Evolutionary conservation across 352 stramenopile genomes (phyloP).

Genomic region (Globisporangium perplexum): DNA sequence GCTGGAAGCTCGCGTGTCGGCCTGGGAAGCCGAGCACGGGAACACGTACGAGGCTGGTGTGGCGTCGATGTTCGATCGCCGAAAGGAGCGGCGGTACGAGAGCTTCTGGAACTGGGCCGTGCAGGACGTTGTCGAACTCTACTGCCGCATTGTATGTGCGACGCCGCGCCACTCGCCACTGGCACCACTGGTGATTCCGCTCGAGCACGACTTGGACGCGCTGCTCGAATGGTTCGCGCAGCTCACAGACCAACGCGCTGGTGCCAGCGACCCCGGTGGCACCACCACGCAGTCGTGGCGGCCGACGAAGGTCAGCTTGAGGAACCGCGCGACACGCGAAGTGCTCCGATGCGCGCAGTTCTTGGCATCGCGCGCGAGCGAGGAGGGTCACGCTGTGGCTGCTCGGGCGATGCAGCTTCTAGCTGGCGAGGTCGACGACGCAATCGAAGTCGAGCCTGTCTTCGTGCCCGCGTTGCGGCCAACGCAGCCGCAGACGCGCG

Average conservation of each 20-base stretch:
- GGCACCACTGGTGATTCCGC: slow-evolving; percentile 16
- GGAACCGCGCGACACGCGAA: slow-evolving; percentile 67
- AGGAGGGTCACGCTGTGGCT: slow-evolving; percentile 36
- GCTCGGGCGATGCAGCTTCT: slow-evolving; percentile 51
- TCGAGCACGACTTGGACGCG: slow-evolving; percentile 37
- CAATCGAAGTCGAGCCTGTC: slow-evolving; percentile 47
- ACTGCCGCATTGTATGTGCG: slow-evolving; percentile 36
- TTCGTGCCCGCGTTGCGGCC: slow-evolving; percentile 53
- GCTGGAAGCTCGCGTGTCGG: slow-evolving; percentile 40
- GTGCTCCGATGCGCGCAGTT: slow-evolving; percentile 47
- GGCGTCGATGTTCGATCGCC: slow-evolving; percentile 51
- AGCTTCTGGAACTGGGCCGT: slow-evolving; percentile 82
- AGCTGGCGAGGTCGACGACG: slow-evolving; percentile 52
- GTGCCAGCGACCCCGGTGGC: slow-evolving; percentile 28
- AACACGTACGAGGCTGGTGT: slow-evolving; percentile 55
- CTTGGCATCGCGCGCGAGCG: slow-evolving; percentile 36
- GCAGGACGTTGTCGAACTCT: slow-evolving; percentile 62
- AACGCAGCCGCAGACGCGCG: slow-evolving; percentile 39
- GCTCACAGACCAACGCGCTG: slow-evolving; percentile 26
- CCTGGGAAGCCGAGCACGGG: slow-evolving; percentile 53
- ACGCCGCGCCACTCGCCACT: slow-evolving; percentile 13
- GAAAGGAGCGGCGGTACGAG: slow-evolving; percentile 72
- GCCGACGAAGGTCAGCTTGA: slow-evolving; percentile 42
- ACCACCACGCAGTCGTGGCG: neutral
- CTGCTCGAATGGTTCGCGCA: slow-evolving; percentile 56